Base-by-base conservation (phyloP, 805 yeast species). In the Starmerella stigmatis region DNA sequence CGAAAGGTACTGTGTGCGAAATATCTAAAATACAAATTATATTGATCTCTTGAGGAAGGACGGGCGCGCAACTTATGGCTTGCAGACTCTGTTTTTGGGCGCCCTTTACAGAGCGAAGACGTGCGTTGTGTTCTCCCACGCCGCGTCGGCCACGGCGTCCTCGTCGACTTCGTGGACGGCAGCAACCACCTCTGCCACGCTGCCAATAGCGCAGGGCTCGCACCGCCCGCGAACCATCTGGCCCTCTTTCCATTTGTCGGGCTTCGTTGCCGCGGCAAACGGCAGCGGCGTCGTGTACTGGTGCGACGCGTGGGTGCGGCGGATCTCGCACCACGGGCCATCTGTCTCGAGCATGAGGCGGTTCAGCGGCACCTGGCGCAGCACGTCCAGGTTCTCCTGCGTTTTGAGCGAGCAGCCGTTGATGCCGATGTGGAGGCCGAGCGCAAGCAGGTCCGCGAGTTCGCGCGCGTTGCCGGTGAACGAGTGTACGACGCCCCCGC, bases 271-370 rank as follows among this genome's bases (percentile, higher is more conserved):
- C n/a, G 33, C 36, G 2, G 80, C 78, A 52, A 76, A 75, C 0
- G 88, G 88, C 30, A 80, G 27, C 20, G 51, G 46, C 9, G 39
- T 40, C 8, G 49, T 46, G 72, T 73, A 59, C 50, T 74, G 65
- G 63, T 74, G 76, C 13, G 92, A 74, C 2, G 86, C 85, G 60
- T 86, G 95, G 9, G 92, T 72, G 53, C 76, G 82, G 47, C 94
- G 71, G 37, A 92, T 76, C 59, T 88, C 97, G 66, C 99, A 92
- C 98, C 98, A 92, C 1, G 99, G 98, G 3, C 96, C 86, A 64
- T 92, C 98, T 0, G 96, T 89, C 60, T 92, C 99, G 9, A 92
- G 73, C 71, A 89, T 64, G 34, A 92, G 61, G 56, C 70, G 73
- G 4, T 78, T 75, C 8, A 77, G 57, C 0, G 97, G 97, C n/a